phyloP scores from a whole-genome alignment of 2,329 filamentous ascomycete species.

The Dendryphion nanum region DNA sequence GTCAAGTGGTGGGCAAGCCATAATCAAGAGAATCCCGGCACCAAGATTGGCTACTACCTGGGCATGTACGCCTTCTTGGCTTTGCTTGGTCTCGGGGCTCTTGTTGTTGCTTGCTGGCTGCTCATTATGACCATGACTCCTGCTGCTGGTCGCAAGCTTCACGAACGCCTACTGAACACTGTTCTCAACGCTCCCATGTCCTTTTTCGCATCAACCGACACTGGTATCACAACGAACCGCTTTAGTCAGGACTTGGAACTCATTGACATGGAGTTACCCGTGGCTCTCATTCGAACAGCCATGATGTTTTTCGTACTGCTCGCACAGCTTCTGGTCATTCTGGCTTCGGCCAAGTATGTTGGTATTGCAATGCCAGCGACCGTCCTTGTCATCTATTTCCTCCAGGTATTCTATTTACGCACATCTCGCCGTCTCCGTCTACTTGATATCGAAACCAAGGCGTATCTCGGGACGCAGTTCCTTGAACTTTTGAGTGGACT shows the following conservation, averaged over 20 bases:
- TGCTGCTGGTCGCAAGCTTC: conserved; percentile 46
- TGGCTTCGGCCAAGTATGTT: conserved; percentile 11
- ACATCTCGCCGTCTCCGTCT: conserved; percentile 48
- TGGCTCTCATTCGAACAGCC: conserved; percentile 13
- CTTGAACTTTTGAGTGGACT: conserved; percentile 48
- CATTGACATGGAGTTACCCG: conserved; percentile 40
- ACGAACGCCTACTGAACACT: conserved; percentile 44
- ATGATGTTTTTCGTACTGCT: conserved; percentile 9
- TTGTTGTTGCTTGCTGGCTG: conserved; percentile 19
- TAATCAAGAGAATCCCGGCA: conserved; percentile 31
- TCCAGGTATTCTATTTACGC: conserved; percentile 45
- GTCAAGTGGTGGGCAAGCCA: conserved; percentile 47
- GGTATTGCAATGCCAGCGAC: conserved; percentile 27
- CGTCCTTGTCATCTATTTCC: conserved; percentile 48
- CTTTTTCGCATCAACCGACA: conserved; percentile 41
- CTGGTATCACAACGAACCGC: conserved; percentile 38
- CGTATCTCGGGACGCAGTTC: conserved; percentile 49
- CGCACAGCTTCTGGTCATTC: conserved; percentile 13
- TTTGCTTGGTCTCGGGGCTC: conserved; percentile 5
- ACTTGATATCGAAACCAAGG: conserved; percentile 51
- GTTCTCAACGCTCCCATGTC: conserved; percentile 35
- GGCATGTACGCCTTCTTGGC: conserved; percentile 13
- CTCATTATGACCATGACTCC: conserved; percentile 52
- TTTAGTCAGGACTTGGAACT: conserved; percentile 46
- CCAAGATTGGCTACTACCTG: conserved; percentile 8